Evolutionary conservation across 306 rosid species (phyloP).

Genomic region (Cicer judaicum): DNA sequence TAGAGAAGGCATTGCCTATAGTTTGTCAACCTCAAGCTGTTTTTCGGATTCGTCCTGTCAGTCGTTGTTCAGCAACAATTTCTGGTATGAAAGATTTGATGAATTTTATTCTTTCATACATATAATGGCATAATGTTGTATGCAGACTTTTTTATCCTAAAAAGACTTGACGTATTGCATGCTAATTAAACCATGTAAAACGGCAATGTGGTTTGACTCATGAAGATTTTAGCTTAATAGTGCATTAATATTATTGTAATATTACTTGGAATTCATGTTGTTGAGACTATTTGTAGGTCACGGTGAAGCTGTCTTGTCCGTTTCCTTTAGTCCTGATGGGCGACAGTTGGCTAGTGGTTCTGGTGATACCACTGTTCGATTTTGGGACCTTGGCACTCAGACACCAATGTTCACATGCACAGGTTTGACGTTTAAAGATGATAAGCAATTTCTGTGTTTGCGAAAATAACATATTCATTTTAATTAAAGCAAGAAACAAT

Average conservation of each 20-base stretch:
- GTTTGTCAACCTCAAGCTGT: constrained; percentile 97
- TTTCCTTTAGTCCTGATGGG: constrained; percentile 97
- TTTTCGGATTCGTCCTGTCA: constrained; percentile 83
- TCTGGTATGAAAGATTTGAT: constrained; percentile 61
- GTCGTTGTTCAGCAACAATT: constrained; percentile 90
- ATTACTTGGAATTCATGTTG: constrained; percentile 11
- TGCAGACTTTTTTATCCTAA: background rate
- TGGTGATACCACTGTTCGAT: constrained; percentile 87
- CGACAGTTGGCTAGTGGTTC: constrained; percentile 93
- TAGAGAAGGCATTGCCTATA: constrained; percentile 86
- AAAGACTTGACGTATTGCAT: background rate
- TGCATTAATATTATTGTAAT: constrained; percentile 8
- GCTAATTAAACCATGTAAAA: constrained; percentile 6
- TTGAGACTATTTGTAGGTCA: constrained; percentile 68
- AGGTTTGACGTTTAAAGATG: constrained; percentile 61
- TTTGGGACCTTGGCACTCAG: constrained; percentile 93
- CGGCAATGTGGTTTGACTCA: background rate
- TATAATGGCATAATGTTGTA: background rate
- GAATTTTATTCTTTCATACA: constrained; percentile 6
- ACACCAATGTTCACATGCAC: constrained; percentile 83
- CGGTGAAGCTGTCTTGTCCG: constrained; percentile 78
- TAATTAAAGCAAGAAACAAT: constrained; percentile 13
- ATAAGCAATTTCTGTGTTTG: constrained; percentile 35
- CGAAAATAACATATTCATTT: constrained; percentile 6
- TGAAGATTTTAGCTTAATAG: constrained; percentile 5